phyloP scores from a whole-genome alignment of 1,284 basidiomycete genomes.

The Microbotryum intermedium region DNA sequence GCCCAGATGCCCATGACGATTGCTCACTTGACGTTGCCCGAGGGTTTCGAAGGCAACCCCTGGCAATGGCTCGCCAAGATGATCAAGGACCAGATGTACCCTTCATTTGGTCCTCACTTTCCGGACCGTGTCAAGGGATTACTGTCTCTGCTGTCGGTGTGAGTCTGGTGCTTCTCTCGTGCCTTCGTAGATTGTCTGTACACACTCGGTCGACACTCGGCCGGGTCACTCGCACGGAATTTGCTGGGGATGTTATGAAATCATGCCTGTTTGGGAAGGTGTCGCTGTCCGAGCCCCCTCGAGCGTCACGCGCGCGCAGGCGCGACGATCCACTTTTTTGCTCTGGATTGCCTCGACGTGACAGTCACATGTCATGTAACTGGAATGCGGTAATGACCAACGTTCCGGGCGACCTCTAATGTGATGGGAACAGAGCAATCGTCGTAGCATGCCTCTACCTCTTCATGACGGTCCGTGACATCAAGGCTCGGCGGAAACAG shows the following conservation, averaged over 20 bases:
- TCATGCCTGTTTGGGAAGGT: too few relatives aligned
- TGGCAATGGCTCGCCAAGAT: too few relatives aligned
- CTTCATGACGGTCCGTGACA: not conserved
- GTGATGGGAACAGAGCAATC: not conserved
- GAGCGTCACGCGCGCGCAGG: too few relatives aligned
- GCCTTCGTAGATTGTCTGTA: too few relatives aligned
- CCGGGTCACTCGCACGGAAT: too few relatives aligned
- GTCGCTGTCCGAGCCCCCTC: too few relatives aligned
- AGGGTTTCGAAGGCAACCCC: too few relatives aligned
- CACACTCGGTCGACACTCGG: too few relatives aligned
- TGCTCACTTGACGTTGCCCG: too few relatives aligned
- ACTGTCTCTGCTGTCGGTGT: conserved; percentile 1
- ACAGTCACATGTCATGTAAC: not conserved
- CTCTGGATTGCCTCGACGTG: not conserved
- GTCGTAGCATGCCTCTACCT: conserved; percentile 4
- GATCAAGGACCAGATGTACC: conserved; percentile 13
- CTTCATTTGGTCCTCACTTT: not conserved
- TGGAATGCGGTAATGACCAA: not conserved
- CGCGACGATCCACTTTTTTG: too few relatives aligned
- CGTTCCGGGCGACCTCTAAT: not conserved
- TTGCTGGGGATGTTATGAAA: too few relatives aligned
- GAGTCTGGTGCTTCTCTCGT: not conserved
- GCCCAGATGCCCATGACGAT: too few relatives aligned
- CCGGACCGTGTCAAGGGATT: not conserved
- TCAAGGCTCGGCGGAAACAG: not conserved